Conservation (phyloP, 2,329 filamentous ascomycete genomes). For the Fusarium irregulare region DNA sequence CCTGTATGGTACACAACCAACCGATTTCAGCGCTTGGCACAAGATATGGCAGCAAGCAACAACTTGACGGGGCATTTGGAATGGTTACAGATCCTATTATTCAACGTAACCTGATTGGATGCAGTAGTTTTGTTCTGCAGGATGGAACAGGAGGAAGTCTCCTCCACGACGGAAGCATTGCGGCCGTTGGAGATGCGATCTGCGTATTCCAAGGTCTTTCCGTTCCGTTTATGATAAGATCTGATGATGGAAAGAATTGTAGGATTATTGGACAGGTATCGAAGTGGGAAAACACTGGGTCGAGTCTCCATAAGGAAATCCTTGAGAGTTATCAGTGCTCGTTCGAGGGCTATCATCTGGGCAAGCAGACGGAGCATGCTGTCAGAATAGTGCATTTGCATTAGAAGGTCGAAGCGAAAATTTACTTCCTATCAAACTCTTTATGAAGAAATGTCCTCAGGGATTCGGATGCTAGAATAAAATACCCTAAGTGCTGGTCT, state of each 20-base stretch:
- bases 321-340: background rate
- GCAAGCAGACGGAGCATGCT: fast-evolving
- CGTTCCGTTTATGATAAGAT: background rate
- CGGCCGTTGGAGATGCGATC: background rate
- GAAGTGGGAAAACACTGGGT: background rate
- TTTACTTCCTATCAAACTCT: too few species aligned
- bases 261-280: background rate
- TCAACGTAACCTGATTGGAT: background rate
- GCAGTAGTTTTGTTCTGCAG: slow-evolving; percentile 4
- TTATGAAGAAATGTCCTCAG: too few species aligned
- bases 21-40: background rate
- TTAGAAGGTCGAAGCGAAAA: background rate
- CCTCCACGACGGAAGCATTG: fast-evolving
- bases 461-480: too few species aligned
- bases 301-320: background rate
- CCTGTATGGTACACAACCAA: slow-evolving; percentile 5
- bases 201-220: slow-evolving; percentile 11
- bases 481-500: too few species aligned
- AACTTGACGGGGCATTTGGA: background rate
- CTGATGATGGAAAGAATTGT: fast-evolving
- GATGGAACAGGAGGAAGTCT: slow-evolving; percentile 2
- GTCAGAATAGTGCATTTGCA: background rate
- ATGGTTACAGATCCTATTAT: background rate
- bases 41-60: background rate
- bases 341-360: background rate